Base-by-base conservation (phyloP, 139 green algal genomes). In the Volvox africanus region DNA sequence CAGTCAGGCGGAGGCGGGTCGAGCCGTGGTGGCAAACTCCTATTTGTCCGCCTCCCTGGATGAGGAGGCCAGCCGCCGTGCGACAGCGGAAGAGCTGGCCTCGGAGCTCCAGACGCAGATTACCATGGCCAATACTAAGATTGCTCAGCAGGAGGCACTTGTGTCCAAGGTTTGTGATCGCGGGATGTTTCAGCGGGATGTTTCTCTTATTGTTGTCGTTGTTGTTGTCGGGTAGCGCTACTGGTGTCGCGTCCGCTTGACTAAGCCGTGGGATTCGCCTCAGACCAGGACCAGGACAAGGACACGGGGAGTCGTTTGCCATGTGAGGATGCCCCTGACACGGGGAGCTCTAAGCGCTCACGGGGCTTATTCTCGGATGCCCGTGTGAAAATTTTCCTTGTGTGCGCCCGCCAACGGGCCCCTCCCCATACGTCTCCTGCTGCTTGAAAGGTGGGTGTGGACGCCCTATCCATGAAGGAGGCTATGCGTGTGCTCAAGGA, bases 401-500 rank as follows among this genome's bases (percentile, higher is more conserved):
- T 5, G 44, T 55, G 44, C 44, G 44, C 44, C 5, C 44, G n/a
- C n/a, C n/a, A n/a, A n/a, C 9, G 44, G 44, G 5, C 71, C 14
- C 78, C 78, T 67, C 78, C 78, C 36, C 78, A 24, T 36, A 35
- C 35, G 2, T 61, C 26, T n/a, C 80, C 80, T 22, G 21, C 61
- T 78, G 17, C 61, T 26, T 33, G 77, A 18, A 87, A 92, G 92
- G 77, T 93, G 19, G 85, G 88, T 44, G 13, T 14, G 0, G 93
- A 93, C 73, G 76, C 89, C 17, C 30, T 92, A 65, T 69, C 77
- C 71, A 94, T 95, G 94, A 87, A 88, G 28, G 84, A 91, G 19
- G 94, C 92, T 32, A 96, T 96, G 94, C 50, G 68, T 55, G 86
- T 82, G 73, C 88, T 96, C 28, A 94, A 93, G 85, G 80, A 94